Conservation (phyloP, 2,329 filamentous ascomycete genomes). For the Juglanconis oblonga region DNA sequence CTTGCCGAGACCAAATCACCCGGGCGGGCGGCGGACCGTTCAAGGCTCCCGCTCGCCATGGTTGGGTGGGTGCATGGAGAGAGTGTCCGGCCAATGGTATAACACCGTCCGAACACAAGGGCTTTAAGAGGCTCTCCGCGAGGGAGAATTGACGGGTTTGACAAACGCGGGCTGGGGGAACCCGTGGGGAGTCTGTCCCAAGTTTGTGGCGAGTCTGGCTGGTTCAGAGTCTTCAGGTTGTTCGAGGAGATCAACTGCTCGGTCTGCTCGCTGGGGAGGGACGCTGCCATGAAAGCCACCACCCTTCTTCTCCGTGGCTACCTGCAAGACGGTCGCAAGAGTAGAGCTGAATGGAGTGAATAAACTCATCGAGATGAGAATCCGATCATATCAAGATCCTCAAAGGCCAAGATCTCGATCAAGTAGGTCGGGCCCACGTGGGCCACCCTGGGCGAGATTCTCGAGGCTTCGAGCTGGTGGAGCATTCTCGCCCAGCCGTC, state of each 20-base stretch:
- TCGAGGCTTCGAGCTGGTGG: conserved; percentile 16
- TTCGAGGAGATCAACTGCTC: not conserved
- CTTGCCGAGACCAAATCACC: not conserved
- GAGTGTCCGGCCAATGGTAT: conserved; percentile 11
- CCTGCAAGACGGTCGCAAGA: too few species aligned
- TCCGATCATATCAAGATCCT: too few species aligned
- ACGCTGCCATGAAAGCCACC: too few species aligned
- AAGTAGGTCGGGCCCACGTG: conserved; percentile 10
- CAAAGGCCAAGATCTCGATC: not conserved
- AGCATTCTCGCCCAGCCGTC: not conserved
- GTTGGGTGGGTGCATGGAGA: not conserved
- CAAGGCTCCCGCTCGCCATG: not conserved
- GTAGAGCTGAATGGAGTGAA: too few species aligned
- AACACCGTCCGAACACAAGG: conserved; percentile 14
- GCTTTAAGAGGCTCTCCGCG: not conserved
- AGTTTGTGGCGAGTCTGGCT: not conserved
- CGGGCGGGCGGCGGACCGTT: not conserved
- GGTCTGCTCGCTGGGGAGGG: too few species aligned
- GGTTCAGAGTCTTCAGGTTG: not conserved
- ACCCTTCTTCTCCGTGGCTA: too few species aligned
- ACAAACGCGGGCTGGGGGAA: not conserved
- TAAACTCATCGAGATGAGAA: too few species aligned
- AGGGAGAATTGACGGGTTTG: not conserved
- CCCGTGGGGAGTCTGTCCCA: not conserved
- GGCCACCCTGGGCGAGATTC: conserved; percentile 17